Evolutionary conservation across 306 rosid genomes (phyloP).

Genomic region (Hippophae tibetana): DNA sequence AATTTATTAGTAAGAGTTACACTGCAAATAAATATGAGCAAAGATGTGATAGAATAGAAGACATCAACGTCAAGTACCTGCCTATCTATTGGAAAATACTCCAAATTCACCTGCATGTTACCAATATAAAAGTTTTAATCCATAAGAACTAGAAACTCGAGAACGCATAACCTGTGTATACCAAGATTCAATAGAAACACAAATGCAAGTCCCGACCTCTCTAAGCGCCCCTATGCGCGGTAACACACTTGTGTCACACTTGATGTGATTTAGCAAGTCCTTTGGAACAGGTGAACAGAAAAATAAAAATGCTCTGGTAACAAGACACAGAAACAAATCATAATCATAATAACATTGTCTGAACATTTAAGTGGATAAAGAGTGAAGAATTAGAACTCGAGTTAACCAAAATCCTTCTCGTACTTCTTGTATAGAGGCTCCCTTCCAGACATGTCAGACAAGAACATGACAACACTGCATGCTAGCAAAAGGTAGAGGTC

Average conservation of each 20-base stretch:
- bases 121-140: constrained; percentile 13
- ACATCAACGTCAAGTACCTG: constrained; percentile 50
- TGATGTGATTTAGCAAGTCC: constrained; percentile 76
- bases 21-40: neutral
- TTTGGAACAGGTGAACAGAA: constrained; percentile 76
- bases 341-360: constrained; percentile 15
- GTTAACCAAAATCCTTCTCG: constrained; percentile 16
- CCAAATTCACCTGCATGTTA: constrained; percentile 77
- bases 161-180: neutral
- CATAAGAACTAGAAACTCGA: neutral
- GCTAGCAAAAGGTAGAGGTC: constrained; percentile 57
- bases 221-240: constrained; percentile 88
- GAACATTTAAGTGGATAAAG: constrained; percentile 8
- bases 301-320: constrained; percentile 71
- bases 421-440: constrained; percentile 94
- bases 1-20: neutral
- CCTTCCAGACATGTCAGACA: constrained; percentile 98
- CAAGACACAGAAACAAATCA: constrained; percentile 6
- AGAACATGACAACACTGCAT: constrained; percentile 89
- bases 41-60: constrained; percentile 8
- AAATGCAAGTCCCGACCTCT: constrained; percentile 48
- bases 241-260: constrained; percentile 81
- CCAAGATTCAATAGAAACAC: constrained; percentile 15
- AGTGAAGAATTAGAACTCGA: neutral
- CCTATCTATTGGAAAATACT: constrained; percentile 76